Evolutionary conservation across 331 rosid species (phyloP).

Genomic region (Phaseolus coccineus): DNA sequence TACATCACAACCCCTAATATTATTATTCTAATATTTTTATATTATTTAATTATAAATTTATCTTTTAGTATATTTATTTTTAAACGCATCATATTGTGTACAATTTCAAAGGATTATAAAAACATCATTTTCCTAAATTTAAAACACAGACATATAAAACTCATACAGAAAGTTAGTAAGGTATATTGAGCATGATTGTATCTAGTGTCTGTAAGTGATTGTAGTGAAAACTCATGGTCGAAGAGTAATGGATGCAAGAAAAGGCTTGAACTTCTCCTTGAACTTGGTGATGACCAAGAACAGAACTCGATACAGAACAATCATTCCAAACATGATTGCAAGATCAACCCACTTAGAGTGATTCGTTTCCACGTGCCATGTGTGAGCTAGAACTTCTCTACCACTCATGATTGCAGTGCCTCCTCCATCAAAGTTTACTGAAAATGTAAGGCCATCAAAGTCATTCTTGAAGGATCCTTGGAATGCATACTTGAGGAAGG

Average conservation of each 20-base stretch:
- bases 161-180: no score
- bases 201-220: not conserved
- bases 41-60: no score
- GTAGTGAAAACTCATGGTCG: not conserved
- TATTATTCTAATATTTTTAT: no score
- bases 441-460: constrained; percentile 55
- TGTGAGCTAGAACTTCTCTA: constrained; percentile 20
- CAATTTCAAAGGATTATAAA: no score
- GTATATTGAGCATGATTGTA: no score
- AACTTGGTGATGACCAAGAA: constrained; percentile 39
- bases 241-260: constrained; percentile 20
- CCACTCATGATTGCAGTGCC: constrained; percentile 19
- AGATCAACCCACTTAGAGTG: constrained; percentile 55
- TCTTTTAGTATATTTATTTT: no score
- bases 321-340: constrained; percentile 48
- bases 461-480: constrained; percentile 79
- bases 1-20: no score
- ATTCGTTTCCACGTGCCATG: constrained; percentile 46
- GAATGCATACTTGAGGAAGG: constrained; percentile 63
- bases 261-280: constrained; percentile 48
- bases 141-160: no score
- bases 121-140: no score
- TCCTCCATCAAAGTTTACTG: constrained; percentile 17
- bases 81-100: no score
- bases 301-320: constrained; percentile 41